A percentile compares a stretch with the other conserved stretches of the same genome.
Evolutionary conservation across 2,329 filamentous ascomycete genomes (phyloP).

Genomic region (Beauveria pseudobassiana): DNA sequence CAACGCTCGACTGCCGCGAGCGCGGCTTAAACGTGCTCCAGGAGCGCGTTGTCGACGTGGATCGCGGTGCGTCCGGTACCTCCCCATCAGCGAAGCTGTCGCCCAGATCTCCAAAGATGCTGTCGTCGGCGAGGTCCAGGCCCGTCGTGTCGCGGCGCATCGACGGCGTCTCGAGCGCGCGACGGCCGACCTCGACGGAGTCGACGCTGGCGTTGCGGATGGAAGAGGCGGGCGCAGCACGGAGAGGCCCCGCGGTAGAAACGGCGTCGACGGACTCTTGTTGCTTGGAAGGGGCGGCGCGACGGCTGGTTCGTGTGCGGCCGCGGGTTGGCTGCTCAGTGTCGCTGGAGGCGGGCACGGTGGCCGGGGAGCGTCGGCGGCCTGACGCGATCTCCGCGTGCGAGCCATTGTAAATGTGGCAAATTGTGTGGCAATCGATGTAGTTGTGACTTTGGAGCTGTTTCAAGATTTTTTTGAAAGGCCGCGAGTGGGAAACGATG

Average conservation of each 20-base stretch:
- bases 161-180: conserved; percentile 25
- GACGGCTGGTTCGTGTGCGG: conserved; percentile 15
- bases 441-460: background rate
- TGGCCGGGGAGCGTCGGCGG: conserved; percentile 16
- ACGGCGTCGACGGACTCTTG: conserved; percentile 11
- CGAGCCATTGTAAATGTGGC: conserved; percentile 20
- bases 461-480: background rate
- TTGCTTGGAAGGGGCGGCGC: background rate
- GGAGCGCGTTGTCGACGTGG: conserved; percentile 38
- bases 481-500: background rate
- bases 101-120: conserved; percentile 39
- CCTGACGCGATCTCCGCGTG: conserved; percentile 24
- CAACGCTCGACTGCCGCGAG: conserved; percentile 42
- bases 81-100: conserved; percentile 35
- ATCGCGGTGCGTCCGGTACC: conserved; percentile 25
- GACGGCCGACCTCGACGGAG: conserved; percentile 31
- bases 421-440: background rate
- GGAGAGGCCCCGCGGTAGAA: conserved; percentile 14
- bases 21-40: conserved; percentile 38
- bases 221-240: conserved; percentile 9
- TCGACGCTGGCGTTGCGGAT: conserved; percentile 20
- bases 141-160: conserved; percentile 37
- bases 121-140: conserved; percentile 40
- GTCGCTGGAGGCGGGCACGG: conserved; percentile 9
- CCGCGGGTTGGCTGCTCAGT: conserved; percentile 20